Percentiles rank a stretch among this genome's conserved stretches.
Conservation (phyloP, 2,329 filamentous ascomycete species). For the Magnaporthales sp. region DNA sequence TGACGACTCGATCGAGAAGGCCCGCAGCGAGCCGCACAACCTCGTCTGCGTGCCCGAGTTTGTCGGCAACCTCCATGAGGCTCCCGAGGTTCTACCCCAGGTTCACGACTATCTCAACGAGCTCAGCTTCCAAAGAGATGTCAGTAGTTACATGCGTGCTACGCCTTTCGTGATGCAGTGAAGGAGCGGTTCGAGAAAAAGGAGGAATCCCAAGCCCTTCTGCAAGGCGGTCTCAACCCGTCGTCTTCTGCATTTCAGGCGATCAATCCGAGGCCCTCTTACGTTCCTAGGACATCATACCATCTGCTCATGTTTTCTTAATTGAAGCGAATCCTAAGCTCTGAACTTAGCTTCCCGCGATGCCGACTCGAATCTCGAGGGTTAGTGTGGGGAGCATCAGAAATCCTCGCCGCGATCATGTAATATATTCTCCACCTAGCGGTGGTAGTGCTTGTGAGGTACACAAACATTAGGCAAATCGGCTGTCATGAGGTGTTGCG, state of each 20-base stretch:
- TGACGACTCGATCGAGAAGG: slow-evolving; percentile 79
- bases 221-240: not conserved
- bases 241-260: not conserved
- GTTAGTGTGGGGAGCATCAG: too few relatives aligned
- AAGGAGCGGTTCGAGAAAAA: slow-evolving; percentile 5
- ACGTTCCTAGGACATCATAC: not conserved
- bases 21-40: slow-evolving; percentile 73
- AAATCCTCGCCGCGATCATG: too few relatives aligned
- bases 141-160: slow-evolving; percentile 51
- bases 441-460: too few relatives aligned
- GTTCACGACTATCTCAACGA: slow-evolving; percentile 54
- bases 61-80: slow-evolving; percentile 32
- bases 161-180: slow-evolving; percentile 36
- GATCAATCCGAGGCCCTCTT: too few relatives aligned
- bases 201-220: too few relatives aligned
- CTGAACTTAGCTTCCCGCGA: too few relatives aligned
- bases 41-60: slow-evolving; percentile 77
- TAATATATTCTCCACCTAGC: too few relatives aligned
- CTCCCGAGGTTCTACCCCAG: slow-evolving; percentile 38
- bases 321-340: not conserved
- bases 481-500: not conserved
- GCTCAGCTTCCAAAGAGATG: slow-evolving; percentile 44
- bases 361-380: too few relatives aligned
- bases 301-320: not conserved
- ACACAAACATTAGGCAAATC: not conserved